Percentiles rank a stretch among this genome's conserved stretches.
Conservation (phyloP, 1,284 basidiomycete species). For the Puccinia brachypodii region DNA sequence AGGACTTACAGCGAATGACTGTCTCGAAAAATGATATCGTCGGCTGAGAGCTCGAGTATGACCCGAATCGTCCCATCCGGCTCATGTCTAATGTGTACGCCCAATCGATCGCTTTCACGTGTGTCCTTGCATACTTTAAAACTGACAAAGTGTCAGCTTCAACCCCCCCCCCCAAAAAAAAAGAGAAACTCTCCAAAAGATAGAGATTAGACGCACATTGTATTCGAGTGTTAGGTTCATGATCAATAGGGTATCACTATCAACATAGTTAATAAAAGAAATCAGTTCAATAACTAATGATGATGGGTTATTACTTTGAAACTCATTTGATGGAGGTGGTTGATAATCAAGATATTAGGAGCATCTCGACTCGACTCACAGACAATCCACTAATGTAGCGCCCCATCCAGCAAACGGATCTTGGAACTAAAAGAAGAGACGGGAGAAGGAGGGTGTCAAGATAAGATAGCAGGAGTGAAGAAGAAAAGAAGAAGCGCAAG, state of each 20-base stretch:
- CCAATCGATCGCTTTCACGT: conserved; percentile 44
- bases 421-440: not conserved
- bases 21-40: conserved; percentile 40
- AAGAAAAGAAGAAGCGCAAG: too few species aligned
- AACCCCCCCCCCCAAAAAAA: not conserved
- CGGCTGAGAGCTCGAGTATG: not conserved
- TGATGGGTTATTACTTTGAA: not conserved
- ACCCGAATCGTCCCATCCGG: too few species aligned
- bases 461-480: too few species aligned
- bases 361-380: too few species aligned
- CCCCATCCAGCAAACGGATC: conserved; percentile 25
- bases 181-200: not conserved
- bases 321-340: not conserved
- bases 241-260: conserved; percentile 25
- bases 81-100: not conserved
- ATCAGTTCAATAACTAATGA: not conserved
- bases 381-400: conserved; percentile 26
- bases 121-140: conserved; percentile 29
- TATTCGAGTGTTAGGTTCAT: conserved; percentile 30
- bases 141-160: too few species aligned
- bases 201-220: not conserved
- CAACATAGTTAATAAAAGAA: not conserved
- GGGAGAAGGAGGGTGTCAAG: not conserved
- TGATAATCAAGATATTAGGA: not conserved
- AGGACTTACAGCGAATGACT: conserved; percentile 32